Evolutionary conservation across 2,329 filamentous ascomycete genomes (phyloP).

Genomic region (Cadophora gregata): DNA sequence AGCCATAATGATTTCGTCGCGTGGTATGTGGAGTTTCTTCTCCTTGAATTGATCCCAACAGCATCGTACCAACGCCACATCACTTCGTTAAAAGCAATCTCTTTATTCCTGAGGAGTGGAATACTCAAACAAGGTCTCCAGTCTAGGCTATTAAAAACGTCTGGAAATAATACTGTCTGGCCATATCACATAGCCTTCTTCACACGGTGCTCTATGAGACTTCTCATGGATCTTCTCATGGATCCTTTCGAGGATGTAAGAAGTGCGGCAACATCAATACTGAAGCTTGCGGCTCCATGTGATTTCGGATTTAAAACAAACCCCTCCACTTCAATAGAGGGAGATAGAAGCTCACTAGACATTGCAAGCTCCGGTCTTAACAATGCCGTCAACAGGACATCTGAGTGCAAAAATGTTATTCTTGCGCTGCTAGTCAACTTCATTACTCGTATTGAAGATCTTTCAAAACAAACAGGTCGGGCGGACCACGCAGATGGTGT

Average conservation of each 20-base stretch:
- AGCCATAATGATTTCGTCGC: constrained; percentile 69
- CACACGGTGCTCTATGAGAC: constrained; percentile 60
- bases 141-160: background rate
- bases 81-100: constrained; percentile 75
- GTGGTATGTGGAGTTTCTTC: constrained; percentile 77
- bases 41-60: constrained; percentile 76
- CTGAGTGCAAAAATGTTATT: constrained; percentile 1
- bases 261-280: constrained; percentile 57
- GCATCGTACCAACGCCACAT: constrained; percentile 91
- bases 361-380: background rate
- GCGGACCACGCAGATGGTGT: constrained; percentile 94
- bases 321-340: background rate
- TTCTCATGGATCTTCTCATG: constrained; percentile 79
- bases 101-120: constrained; percentile 61
- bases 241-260: constrained; percentile 95
- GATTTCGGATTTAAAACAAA: constrained; percentile 25
- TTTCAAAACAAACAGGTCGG: constrained; percentile 74
- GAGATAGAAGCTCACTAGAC: background rate
- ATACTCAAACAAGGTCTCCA: constrained; percentile 35
- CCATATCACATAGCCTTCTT: constrained; percentile 43
- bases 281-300: constrained; percentile 56
- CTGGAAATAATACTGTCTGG: constrained; percentile 37
- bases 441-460: constrained; percentile 57
- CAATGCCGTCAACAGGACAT: background rate
- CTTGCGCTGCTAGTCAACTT: constrained; percentile 52